Conservation (phyloP, 2,329 filamentous ascomycete genomes). For the Arthrobotrys pseudoclavata region DNA sequence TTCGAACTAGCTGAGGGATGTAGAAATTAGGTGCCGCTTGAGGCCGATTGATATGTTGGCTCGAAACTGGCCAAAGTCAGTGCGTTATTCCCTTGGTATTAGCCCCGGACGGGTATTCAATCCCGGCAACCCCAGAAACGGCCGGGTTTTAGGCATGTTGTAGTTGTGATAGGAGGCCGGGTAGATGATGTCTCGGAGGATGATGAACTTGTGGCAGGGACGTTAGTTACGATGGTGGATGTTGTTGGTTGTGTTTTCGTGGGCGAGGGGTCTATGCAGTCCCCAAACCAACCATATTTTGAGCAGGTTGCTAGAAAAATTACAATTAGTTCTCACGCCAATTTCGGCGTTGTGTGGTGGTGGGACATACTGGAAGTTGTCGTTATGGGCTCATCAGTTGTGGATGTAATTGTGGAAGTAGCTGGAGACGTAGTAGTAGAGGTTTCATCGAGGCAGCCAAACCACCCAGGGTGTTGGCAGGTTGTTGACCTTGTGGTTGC, state of each 20-base stretch:
- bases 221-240: slow-evolving; percentile 63
- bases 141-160: slow-evolving; percentile 51
- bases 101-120: background rate
- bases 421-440: slow-evolving; percentile 58
- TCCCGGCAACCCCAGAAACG: slow-evolving; percentile 58
- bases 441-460: slow-evolving; percentile 62
- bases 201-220: slow-evolving; percentile 62
- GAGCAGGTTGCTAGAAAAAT: slow-evolving; percentile 56
- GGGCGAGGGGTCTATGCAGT: slow-evolving; percentile 61
- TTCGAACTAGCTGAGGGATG: background rate
- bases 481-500: slow-evolving; percentile 64
- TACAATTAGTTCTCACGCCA: background rate
- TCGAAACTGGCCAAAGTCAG: background rate
- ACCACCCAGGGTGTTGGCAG: slow-evolving; percentile 63
- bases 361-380: slow-evolving; percentile 37
- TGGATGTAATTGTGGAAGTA: slow-evolving; percentile 58
- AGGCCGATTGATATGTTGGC: background rate
- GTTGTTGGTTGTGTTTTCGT: slow-evolving; percentile 46
- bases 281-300: slow-evolving; percentile 63
- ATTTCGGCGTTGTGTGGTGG: background rate
- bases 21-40: background rate
- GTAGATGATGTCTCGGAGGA: slow-evolving; percentile 60
- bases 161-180: slow-evolving; percentile 6
- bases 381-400: slow-evolving; percentile 49
- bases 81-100: background rate